Conservation (phyloP, 768 basidiomycete genomes). For the Suillus discolor region DNA sequence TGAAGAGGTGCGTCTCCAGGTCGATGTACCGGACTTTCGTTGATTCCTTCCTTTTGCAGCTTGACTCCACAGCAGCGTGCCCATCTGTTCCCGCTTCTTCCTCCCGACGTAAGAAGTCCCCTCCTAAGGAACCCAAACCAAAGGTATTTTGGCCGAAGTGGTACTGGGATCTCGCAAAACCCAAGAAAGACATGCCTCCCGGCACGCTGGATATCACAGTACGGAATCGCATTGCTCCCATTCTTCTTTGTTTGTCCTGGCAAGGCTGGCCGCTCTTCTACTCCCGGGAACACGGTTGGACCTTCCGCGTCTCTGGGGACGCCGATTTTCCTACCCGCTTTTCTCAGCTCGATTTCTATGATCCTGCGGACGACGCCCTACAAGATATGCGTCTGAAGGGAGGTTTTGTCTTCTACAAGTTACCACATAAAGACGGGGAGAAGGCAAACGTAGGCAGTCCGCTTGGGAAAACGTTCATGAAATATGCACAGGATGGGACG, state of each 20-base stretch:
- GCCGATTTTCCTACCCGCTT: constrained; percentile 48
- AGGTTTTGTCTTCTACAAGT: constrained; percentile 78
- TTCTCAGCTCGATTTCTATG: constrained; percentile 56
- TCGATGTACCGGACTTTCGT: neutral
- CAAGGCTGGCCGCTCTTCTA: constrained; percentile 81
- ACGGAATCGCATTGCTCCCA: constrained; percentile 78
- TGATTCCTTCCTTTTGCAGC: constrained; percentile 37
- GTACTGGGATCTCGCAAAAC: constrained; percentile 90
- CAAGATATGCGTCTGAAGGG: constrained; percentile 48
- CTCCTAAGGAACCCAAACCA: constrained; percentile 39
- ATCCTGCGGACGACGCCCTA: constrained; percentile 62
- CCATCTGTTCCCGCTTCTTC: constrained; percentile 1
- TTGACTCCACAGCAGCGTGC: constrained; percentile 52
- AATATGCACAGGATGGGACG: constrained; percentile 85
- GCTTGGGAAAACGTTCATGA: constrained; percentile 86
- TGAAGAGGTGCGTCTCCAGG: constrained; percentile 24
- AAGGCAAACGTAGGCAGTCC: constrained; percentile 94
- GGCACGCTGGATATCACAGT: constrained; percentile 86
- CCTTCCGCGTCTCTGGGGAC: constrained; percentile 69
- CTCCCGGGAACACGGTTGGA: constrained; percentile 90
- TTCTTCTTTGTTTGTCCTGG: constrained; percentile 89
- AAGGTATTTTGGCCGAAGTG: constrained; percentile 89
- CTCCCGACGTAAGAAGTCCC: constrained; percentile 29
- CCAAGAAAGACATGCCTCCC: constrained; percentile 63
- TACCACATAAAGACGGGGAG: constrained; percentile 97